Evolutionary conservation across 768 basidiomycete species (phyloP), one percentile per base, ranked within the genome.

Genomic region (Hygrocybe punicea): DNA sequence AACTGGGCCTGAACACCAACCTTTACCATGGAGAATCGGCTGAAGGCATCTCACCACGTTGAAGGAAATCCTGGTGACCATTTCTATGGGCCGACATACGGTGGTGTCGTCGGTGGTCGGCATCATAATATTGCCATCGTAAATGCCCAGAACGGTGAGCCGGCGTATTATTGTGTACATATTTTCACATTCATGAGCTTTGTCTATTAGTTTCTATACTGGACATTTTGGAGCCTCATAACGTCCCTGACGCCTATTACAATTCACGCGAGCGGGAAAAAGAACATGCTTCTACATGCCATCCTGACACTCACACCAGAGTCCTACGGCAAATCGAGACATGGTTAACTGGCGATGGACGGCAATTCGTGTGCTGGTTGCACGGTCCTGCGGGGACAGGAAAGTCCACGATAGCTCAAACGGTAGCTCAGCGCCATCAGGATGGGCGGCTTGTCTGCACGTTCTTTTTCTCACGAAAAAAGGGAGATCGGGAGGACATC

Each of bases 351-450:
- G 37, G 16, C 9, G 8, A 29, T 29, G n/a, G n/a, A n/a, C 10
- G 35, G 24, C 51, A 53, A 17, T 24, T 37, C 4, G 45, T 74
- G 9, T 71, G 66, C 36, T 74, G 73, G 73, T 51, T 74, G 24
- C 63, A 70, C 24, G 72, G 73, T 8, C 65, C 71, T 33, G 70
- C 72, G 0, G 73, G 73, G 16, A 21, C 49, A 2, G 73, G 73
- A 13, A 74, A 74, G 62, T 69, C 71, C 14, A 63, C 73, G 3
- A 63, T 74, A 11, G 58, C 73, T 6, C 73, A 69, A 0, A 70
- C 70, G 1, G 51, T 73, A 4, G 45, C 69, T 62, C 52, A 69
- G 34, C 36, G 29, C 2, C 57, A 51, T 45, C 48, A 39, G 6
- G 35, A 34, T 14, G 42, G 36, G n/a, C 55, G 54, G 68, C 49